These are phyloP conservation scores for sorghum (Sorghum bicolor) DNA, from an alignment of 176 grass and related monocot species.

Conservation along the genomic window Sorghum_bicolor_NCBIv3 NC_012870.2:66716001-66716500, in stretches of 20 bases:
- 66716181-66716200: conserved; percentile 98
- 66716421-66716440: background rate
- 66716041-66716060: conserved; percentile 3
- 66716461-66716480: background rate
- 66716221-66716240: background rate
- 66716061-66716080: background rate
- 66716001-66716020: conserved; percentile 95
- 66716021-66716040: conserved; percentile 34
- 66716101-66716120: conserved; percentile 90
- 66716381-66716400: background rate
- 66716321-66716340: conserved; percentile 3
- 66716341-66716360: background rate
- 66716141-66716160: conserved; percentile 96
- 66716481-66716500: background rate
- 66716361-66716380: background rate
- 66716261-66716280: background rate
- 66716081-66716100: background rate
- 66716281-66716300: background rate
- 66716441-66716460: background rate
- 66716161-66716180: conserved; percentile 83
- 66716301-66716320: background rate
- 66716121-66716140: conserved; percentile 99
- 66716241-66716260: background rate
- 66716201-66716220: conserved; percentile 24
- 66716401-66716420: background rate